These are phyloP conservation scores for Fraxinus floribunda DNA, from an alignment of 305 asterid genomes.

Conservation along the genomic window DNA sequence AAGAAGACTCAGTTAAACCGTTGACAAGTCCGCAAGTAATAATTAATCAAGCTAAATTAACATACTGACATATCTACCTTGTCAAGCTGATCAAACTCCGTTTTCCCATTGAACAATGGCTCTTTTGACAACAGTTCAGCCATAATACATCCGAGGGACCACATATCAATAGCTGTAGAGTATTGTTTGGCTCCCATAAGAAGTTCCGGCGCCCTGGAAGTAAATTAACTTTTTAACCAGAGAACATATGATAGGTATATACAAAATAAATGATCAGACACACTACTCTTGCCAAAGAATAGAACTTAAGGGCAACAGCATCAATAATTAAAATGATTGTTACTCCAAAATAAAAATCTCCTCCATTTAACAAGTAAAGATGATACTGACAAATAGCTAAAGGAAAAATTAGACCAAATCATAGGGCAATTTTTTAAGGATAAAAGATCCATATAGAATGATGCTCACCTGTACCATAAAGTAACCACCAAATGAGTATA, in stretches of 20 bases:
- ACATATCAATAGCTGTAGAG: constrained; percentile 93
- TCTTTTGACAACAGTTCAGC: constrained; percentile 72
- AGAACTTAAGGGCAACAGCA: neutral
- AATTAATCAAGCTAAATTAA: neutral
- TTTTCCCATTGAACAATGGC: constrained; percentile 75
- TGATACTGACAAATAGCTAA: neutral
- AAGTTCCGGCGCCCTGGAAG: constrained; percentile 85
- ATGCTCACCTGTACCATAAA: constrained; percentile 87
- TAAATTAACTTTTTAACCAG: neutral
- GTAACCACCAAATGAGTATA: constrained; percentile 90
- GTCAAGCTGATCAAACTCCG: constrained; percentile 74
- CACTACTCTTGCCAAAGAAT: neutral
- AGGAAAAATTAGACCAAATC: neutral
- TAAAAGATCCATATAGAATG: neutral
- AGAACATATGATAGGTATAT: neutral
- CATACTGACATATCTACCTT: constrained; percentile 45
- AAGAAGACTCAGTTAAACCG: neutral
- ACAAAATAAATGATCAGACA: neutral
- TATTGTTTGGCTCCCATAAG: constrained; percentile 80
- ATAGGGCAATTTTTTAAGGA: neutral
- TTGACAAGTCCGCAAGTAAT: neutral
- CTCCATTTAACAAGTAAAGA: neutral
- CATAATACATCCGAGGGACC: constrained; percentile 96
- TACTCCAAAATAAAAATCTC: neutral
- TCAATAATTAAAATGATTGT: neutral